These are phyloP conservation scores for Wallacemonas collosoma DNA, from an alignment of 208 protist genomes.

Conservation along the genomic window DNA sequence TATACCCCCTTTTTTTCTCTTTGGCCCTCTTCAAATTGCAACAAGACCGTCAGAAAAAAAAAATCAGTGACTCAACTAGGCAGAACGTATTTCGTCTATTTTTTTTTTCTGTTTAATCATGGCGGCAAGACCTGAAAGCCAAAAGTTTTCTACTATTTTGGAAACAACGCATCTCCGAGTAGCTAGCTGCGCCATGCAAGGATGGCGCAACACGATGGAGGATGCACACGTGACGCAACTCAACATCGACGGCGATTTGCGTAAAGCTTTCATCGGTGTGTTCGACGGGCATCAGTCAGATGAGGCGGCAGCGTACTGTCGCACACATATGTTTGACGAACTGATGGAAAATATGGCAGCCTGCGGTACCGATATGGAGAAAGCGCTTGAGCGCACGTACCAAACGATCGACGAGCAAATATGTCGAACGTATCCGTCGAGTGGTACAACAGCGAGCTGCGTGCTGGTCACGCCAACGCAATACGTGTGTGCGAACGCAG, in stretches of 20 bases:
- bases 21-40: too few relatives aligned
- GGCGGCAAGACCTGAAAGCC: constrained; percentile 85
- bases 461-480: constrained; percentile 63
- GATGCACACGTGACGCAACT: constrained; percentile 87
- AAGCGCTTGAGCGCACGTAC: constrained; percentile 75
- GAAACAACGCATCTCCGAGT: constrained; percentile 83
- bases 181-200: constrained; percentile 92
- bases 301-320: constrained; percentile 78
- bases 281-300: constrained; percentile 91
- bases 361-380: constrained; percentile 27
- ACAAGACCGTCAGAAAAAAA: background rate
- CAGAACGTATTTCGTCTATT: background rate
- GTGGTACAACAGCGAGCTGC: constrained; percentile 86
- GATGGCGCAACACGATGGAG: constrained; percentile 92
- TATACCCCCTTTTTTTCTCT: background rate
- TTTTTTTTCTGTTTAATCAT: constrained; percentile 41
- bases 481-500: constrained; percentile 90
- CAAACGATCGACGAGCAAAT: constrained; percentile 66
- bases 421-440: constrained; percentile 59
- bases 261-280: constrained; percentile 84
- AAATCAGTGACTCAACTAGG: background rate
- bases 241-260: constrained; percentile 74
- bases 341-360: constrained; percentile 47
- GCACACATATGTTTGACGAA: constrained; percentile 76
- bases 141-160: constrained; percentile 91